Evolutionary conservation across 129 eudicot species (phyloP).

Genomic region (Silybum marianum): DNA sequence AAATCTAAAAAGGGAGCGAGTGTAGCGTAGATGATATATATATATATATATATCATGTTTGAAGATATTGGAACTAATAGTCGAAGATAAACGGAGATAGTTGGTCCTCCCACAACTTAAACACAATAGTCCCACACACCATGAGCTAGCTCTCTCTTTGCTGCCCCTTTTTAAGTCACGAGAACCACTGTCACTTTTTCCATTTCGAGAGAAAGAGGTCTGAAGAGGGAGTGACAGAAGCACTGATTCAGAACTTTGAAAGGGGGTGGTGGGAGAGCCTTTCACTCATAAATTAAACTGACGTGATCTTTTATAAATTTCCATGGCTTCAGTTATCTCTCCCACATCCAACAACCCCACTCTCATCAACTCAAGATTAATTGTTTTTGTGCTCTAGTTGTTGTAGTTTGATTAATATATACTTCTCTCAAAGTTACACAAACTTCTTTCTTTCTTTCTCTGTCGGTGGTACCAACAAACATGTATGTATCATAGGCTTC

Average conservation of each 20-base stretch:
- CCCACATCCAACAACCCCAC: constrained; percentile 22
- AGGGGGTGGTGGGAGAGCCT: constrained; percentile 1
- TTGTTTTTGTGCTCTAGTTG: constrained; percentile 22
- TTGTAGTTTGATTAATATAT: neutral
- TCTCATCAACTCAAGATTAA: constrained; percentile 18
- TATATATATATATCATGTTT: constrained; percentile 1
- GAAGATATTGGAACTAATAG: constrained; percentile 28
- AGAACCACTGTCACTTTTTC: constrained; percentile 59
- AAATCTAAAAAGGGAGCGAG: neutral
- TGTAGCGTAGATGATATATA: neutral
- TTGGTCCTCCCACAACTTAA: constrained; percentile 22
- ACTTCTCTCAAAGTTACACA: constrained; percentile 28
- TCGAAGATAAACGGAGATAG: constrained; percentile 9
- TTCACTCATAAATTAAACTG: constrained; percentile 52
- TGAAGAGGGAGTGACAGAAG: constrained; percentile 51
- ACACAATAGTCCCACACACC: constrained; percentile 21
- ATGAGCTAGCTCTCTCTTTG: neutral
- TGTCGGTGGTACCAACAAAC: constrained; percentile 49
- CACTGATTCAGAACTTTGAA: constrained; percentile 60
- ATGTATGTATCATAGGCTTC: constrained; percentile 24
- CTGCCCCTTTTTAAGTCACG: constrained; percentile 66
- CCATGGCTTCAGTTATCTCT: constrained; percentile 38
- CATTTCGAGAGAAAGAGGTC: constrained; percentile 44
- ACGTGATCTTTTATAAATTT: constrained; percentile 48
- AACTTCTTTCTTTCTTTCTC: constrained; percentile 30